These are phyloP conservation scores for Lasiodiplodia citricola DNA, from an alignment of 2,329 filamentous ascomycete species.

Conservation along the genomic window DNA sequence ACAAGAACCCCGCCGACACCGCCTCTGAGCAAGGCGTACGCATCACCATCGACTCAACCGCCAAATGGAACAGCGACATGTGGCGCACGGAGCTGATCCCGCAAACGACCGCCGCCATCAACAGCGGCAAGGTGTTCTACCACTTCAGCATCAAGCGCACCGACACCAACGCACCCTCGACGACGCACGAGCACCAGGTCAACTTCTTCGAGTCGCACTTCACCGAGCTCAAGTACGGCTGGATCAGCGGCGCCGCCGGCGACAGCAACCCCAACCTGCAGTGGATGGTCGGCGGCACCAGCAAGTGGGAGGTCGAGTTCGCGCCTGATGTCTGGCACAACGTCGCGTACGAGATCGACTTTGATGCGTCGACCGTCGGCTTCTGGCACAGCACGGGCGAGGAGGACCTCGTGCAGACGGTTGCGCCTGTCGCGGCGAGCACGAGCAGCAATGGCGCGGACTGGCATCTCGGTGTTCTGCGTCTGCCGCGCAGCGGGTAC, in stretches of 20 bases:
- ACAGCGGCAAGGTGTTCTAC: slow-evolving; percentile 70
- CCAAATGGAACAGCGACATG: slow-evolving; percentile 75
- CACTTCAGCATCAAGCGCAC: slow-evolving; percentile 71
- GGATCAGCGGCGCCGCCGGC: slow-evolving; percentile 57
- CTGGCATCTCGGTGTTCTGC: slow-evolving; percentile 74
- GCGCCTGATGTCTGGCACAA: slow-evolving; percentile 74
- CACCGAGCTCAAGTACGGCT: slow-evolving; percentile 75
- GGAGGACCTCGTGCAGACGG: slow-evolving; percentile 62
- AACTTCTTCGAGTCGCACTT: slow-evolving; percentile 72
- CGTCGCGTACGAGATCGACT: slow-evolving; percentile 76
- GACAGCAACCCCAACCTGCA: slow-evolving; percentile 62
- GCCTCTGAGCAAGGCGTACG: slow-evolving; percentile 68
- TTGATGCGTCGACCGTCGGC: slow-evolving; percentile 64
- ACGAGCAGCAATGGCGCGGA: slow-evolving; percentile 71
- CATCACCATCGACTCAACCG: slow-evolving; percentile 67
- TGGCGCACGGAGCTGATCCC: slow-evolving; percentile 76
- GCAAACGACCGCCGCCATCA: slow-evolving; percentile 69
- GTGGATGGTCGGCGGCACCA: slow-evolving; percentile 67
- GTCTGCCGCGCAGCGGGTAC: slow-evolving; percentile 64
- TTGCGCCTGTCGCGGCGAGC: slow-evolving; percentile 63
- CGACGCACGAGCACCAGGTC: slow-evolving; percentile 70
- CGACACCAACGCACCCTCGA: slow-evolving; percentile 64
- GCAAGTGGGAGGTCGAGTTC: slow-evolving; percentile 68
- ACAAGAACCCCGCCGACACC: slow-evolving; percentile 70
- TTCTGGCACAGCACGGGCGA: slow-evolving; percentile 73